Evolutionary conservation across 345 rosid species (phyloP).

Genomic region (Camelina laxa): DNA sequence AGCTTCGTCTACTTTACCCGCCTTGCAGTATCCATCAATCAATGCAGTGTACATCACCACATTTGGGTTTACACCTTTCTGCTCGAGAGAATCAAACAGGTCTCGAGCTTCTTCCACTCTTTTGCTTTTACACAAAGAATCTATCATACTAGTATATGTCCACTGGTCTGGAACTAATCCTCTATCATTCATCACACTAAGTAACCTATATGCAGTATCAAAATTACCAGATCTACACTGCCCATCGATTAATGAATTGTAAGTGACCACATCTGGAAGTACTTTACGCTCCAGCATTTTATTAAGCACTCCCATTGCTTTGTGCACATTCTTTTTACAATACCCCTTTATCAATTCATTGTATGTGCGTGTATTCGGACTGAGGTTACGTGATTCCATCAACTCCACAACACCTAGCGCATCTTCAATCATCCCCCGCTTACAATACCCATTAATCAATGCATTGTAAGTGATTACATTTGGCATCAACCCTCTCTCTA

Average conservation of each 20-base stretch:
- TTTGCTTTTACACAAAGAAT: slow-evolving; percentile 68
- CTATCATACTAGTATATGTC: slow-evolving; percentile 72
- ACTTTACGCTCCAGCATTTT: slow-evolving; percentile 63
- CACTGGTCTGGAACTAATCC: slow-evolving; percentile 73
- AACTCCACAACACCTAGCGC: slow-evolving; percentile 67
- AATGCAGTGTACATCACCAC: slow-evolving; percentile 82
- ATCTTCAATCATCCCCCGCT: slow-evolving; percentile 63
- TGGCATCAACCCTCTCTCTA: slow-evolving; percentile 66
- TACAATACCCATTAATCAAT: slow-evolving; percentile 78
- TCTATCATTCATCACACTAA: slow-evolving; percentile 63
- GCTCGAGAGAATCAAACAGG: slow-evolving; percentile 73
- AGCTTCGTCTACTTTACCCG: slow-evolving; percentile 62
- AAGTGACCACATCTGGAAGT: slow-evolving; percentile 62
- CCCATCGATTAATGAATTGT: slow-evolving; percentile 73
- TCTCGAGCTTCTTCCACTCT: slow-evolving; percentile 69
- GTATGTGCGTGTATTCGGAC: slow-evolving; percentile 78
- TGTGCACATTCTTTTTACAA: slow-evolving; percentile 74
- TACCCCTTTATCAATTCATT: slow-evolving; percentile 80
- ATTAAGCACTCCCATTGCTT: slow-evolving; percentile 72
- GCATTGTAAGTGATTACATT: slow-evolving; percentile 83
- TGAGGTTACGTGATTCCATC: slow-evolving; percentile 64
- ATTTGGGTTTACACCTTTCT: slow-evolving; percentile 66
- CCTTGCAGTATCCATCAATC: slow-evolving; percentile 86
- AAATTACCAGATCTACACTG: slow-evolving; percentile 76
- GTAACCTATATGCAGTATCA: slow-evolving; percentile 74